Base-by-base conservation (phyloP, 352 stramenopile genomes). In the Globisporangium parvum region DNA sequence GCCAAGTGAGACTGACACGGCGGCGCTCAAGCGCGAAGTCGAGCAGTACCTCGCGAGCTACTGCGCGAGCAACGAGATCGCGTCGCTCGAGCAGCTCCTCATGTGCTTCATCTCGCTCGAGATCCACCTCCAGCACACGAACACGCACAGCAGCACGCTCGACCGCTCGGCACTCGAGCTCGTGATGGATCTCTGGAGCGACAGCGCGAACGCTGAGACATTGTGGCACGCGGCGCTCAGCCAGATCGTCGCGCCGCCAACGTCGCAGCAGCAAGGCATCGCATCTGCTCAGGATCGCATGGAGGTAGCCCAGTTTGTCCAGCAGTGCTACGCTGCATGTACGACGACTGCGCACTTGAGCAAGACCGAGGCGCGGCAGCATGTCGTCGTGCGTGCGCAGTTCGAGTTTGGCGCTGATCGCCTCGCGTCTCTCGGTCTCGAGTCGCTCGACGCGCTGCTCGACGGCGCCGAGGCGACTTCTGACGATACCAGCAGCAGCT, bases 61-160 rank as follows among this genome's bases (percentile, higher is more conserved):
- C 26, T 59, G 51, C 23, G 51, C 57, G 23, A 63, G 20, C 46
- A 63, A 63, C 17, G 50, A 53, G 1, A 57, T 63, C 26, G 37
- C 59, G 15, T 69, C 64, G 31, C 46, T 62, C 6, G 71, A 80
- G 39, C 57, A 72, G 33, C 51, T 76, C 41, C 52, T 80, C n/a
- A 50, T 67, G 59, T 47, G 62, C 42, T 57, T 80, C 40, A 70
- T 70, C 40, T 73, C 69, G 40, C 54, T 80, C 15, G 71, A 80
- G 57, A 63, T 63, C 47, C 50, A 63, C 51, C 18, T 63, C 35
- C 57, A 47, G 6, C 45, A 58, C 23, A 9, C 35, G 3, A 11
- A 39, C n/a, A 33, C 9, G 31, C 31, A 37, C 31, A 37, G 31
- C 8, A 9, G 41, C 15, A 44, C 28, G 20, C 35, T 21, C 9